Evolutionary conservation across 805 yeast species (phyloP).

Genomic region (Kodamaea nitidulidarum): DNA sequence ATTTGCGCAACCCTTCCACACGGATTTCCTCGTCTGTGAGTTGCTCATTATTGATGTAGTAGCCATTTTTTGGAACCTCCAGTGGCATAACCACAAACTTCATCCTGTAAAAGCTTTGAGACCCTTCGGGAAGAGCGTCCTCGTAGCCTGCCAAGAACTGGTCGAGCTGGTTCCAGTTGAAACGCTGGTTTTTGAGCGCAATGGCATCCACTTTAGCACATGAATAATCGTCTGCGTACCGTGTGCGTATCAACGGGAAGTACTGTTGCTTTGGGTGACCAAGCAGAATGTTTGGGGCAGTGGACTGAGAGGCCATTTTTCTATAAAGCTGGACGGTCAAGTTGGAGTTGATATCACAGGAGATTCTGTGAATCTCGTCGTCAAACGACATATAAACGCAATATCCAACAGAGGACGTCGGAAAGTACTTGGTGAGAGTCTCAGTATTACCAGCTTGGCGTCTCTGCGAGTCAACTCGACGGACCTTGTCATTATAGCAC

Average conservation of each 20-base stretch:
- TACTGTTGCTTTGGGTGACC: constrained; percentile 11
- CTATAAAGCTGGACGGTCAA: constrained; percentile 75
- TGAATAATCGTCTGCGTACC: constrained; percentile 67
- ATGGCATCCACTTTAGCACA: constrained; percentile 54
- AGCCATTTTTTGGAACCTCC: constrained; percentile 56
- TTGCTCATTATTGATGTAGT: constrained; percentile 51
- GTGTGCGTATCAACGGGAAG: constrained; percentile 58
- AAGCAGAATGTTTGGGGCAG: not conserved
- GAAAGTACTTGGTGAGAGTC: constrained; percentile 54
- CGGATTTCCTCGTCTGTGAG: constrained; percentile 82
- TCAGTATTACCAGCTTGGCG: constrained; percentile 47
- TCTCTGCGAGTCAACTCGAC: constrained; percentile 58
- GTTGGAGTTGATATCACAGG: constrained; percentile 65
- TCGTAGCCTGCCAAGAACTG: constrained; percentile 89
- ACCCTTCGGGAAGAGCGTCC: constrained; percentile 57
- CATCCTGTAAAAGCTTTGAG: constrained; percentile 56
- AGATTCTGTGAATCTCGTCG: constrained; percentile 81
- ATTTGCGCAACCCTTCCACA: constrained; percentile 79
- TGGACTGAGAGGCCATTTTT: not conserved
- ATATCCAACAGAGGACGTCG: constrained; percentile 47
- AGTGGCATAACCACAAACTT: constrained; percentile 84
- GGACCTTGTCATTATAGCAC: constrained; percentile 68
- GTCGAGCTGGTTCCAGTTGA: constrained; percentile 91
- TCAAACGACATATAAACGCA: constrained; percentile 73
- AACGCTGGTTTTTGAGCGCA: constrained; percentile 47